These are phyloP conservation scores for Aspergillus sparsus DNA, from an alignment of 495 filamentous ascomycete species.

Conservation along the genomic window DNA sequence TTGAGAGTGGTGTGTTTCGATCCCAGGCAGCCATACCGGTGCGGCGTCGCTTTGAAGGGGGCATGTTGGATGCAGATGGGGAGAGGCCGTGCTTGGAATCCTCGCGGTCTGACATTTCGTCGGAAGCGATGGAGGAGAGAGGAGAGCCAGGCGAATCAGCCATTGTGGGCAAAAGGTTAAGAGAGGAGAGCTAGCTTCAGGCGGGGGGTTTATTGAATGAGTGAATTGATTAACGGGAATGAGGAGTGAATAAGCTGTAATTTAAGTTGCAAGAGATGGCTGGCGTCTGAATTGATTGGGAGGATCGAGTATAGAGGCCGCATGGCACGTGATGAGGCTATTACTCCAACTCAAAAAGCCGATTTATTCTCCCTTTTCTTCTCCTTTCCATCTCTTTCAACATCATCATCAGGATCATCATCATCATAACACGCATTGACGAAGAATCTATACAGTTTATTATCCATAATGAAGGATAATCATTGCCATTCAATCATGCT, in stretches of 20 bases:
- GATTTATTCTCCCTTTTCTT: slow-evolving; percentile 11
- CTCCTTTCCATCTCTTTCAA: neutral
- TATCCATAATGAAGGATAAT: too few relatives aligned
- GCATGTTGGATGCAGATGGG: slow-evolving; percentile 46
- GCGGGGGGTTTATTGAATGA: slow-evolving; percentile 10
- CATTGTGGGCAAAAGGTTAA: slow-evolving; percentile 32
- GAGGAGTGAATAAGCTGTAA: slow-evolving; percentile 11
- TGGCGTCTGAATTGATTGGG: slow-evolving; percentile 16
- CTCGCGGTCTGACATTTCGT: slow-evolving; percentile 51
- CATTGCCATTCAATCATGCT: too few relatives aligned
- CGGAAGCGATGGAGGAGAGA: slow-evolving; percentile 53
- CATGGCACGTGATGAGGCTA: slow-evolving; percentile 35
- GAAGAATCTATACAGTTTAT: too few relatives aligned
- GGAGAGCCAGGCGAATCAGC: slow-evolving; percentile 53
- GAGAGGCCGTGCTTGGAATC: slow-evolving; percentile 50
- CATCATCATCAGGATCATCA: slow-evolving; percentile 1
- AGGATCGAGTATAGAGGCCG: slow-evolving; percentile 27
- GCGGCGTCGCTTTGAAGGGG: slow-evolving; percentile 54
- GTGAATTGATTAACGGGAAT: slow-evolving; percentile 11
- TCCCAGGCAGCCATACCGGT: slow-evolving; percentile 52
- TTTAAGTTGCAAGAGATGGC: neutral
- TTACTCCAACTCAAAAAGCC: slow-evolving; percentile 12
- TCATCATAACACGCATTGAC: too few relatives aligned
- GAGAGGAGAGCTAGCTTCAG: neutral
- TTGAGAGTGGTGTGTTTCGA: slow-evolving; percentile 51